Evolutionary conservation across 371 early-diverging fungal species (phyloP).

Genomic region (Mucor sp.): DNA sequence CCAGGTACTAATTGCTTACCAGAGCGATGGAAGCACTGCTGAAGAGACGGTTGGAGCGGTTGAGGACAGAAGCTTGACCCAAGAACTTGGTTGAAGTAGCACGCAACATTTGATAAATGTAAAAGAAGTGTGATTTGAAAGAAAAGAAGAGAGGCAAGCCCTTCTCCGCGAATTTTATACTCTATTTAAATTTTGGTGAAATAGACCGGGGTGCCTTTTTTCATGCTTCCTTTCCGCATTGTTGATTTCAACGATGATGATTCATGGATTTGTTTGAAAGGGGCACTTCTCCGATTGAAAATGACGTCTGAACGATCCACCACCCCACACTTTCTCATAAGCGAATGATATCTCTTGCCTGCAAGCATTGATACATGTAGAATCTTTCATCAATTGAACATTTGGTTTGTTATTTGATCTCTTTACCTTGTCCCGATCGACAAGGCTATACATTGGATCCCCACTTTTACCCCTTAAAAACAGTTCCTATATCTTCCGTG

Average conservation of each 20-base stretch:
- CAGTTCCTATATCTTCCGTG: background rate
- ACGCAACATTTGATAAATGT: slow-evolving; percentile 22
- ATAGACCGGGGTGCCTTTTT: slow-evolving; percentile 13
- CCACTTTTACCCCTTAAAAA: background rate
- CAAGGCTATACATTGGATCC: background rate
- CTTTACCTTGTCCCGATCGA: background rate
- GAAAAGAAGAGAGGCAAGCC: slow-evolving; percentile 11
- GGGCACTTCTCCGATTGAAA: slow-evolving; percentile 6
- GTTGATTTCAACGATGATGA: background rate
- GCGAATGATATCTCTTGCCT: background rate
- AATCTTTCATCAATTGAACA: background rate
- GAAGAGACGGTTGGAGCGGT: slow-evolving; percentile 29
- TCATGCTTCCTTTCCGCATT: slow-evolving; percentile 2
- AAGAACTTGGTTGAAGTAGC: slow-evolving; percentile 19
- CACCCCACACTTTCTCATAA: slow-evolving; percentile 1
- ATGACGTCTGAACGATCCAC: background rate
- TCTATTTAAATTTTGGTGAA: background rate
- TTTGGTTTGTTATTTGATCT: background rate
- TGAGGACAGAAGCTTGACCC: slow-evolving; percentile 16
- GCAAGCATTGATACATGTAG: background rate
- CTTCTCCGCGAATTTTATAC: slow-evolving; percentile 8
- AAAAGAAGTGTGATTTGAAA: background rate
- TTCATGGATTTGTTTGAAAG: background rate
- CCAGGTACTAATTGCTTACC: slow-evolving; percentile 16
- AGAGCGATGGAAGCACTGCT: slow-evolving; percentile 33